phyloP scores from a whole-genome alignment of 176 grass and related monocot species.

The Calamus simplicifolius region DNA sequence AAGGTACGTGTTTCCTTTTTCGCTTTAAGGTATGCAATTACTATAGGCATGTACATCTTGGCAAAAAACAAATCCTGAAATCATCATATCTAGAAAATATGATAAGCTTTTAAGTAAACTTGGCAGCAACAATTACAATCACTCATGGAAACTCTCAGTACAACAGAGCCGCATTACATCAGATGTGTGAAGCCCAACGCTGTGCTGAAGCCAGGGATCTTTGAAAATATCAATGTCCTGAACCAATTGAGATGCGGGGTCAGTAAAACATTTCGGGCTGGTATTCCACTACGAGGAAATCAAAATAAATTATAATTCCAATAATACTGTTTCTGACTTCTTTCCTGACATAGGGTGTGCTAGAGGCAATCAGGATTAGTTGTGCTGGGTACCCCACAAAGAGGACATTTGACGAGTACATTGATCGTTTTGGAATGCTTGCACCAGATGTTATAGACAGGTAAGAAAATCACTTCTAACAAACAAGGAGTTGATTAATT shows the following conservation, averaged over 20 bases:
- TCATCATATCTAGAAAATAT: neutral
- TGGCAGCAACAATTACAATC: constrained; percentile 98
- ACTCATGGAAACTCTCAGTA: constrained; percentile 89
- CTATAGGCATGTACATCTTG: neutral
- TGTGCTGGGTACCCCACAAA: constrained; percentile 97
- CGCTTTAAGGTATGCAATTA: constrained; percentile 82
- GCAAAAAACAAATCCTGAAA: too few species aligned
- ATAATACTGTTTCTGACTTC: neutral
- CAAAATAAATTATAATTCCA: too few species aligned
- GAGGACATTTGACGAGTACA: constrained; percentile 85
- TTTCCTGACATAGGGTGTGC: constrained; percentile 51
- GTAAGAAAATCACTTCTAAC: constrained; percentile 30
- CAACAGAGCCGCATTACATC: constrained; percentile 96
- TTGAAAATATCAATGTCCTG: constrained; percentile 80
- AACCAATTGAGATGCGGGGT: constrained; percentile 95
- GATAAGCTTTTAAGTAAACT: constrained; percentile 11
- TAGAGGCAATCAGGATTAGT: constrained; percentile 95
- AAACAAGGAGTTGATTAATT: neutral
- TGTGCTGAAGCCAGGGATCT: constrained; percentile 84
- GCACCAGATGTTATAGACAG: constrained; percentile 65
- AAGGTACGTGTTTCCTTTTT: constrained; percentile 28
- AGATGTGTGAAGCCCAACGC: constrained; percentile 92
- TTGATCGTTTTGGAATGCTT: constrained; percentile 91
- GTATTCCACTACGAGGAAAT: too few species aligned
- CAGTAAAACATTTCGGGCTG: constrained; percentile 15